Percentiles rank a stretch among this genome's conserved stretches.
phyloP scores from a whole-genome alignment of 2,329 filamentous ascomycete species.

The Fusarium sp. region DNA sequence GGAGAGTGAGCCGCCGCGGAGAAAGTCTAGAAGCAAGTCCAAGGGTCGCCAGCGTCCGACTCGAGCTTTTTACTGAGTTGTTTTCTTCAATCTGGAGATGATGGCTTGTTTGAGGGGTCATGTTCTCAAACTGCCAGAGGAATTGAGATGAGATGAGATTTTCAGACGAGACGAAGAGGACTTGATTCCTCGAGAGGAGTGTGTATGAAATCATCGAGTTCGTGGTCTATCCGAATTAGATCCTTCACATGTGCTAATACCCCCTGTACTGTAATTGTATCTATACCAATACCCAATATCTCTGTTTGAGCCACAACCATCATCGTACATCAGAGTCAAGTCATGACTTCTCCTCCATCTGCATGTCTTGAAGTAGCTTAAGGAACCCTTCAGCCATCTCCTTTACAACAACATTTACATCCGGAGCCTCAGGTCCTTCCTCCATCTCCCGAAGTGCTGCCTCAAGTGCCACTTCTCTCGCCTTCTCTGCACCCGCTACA shows the following conservation, averaged over 20 bases:
- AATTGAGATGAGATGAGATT: neutral
- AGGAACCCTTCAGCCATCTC: constrained; percentile 53
- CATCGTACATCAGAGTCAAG: neutral
- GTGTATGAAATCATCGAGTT: neutral
- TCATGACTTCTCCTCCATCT: neutral
- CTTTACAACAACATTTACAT: constrained; percentile 54
- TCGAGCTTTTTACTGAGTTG: neutral
- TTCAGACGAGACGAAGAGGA: neutral
- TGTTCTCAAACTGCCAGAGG: neutral
- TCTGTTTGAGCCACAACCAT: neutral
- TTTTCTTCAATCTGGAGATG: neutral
- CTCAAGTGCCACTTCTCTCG: constrained; percentile 34
- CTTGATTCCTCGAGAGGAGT: neutral
- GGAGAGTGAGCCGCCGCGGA: neutral
- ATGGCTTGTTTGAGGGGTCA: neutral
- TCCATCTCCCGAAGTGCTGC: constrained; percentile 45
- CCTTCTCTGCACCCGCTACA: constrained; percentile 44
- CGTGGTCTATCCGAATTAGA: constrained; percentile 3
- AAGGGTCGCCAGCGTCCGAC: neutral
- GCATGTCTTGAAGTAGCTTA: constrained; percentile 42
- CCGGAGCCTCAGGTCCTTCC: constrained; percentile 49
- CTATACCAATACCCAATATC: neutral
- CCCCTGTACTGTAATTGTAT: neutral
- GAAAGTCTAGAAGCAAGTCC: neutral
- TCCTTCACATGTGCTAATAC: constrained; percentile 17